Conservation (phyloP, 257 asterid species). For the Eustoma russellianum region DNA sequence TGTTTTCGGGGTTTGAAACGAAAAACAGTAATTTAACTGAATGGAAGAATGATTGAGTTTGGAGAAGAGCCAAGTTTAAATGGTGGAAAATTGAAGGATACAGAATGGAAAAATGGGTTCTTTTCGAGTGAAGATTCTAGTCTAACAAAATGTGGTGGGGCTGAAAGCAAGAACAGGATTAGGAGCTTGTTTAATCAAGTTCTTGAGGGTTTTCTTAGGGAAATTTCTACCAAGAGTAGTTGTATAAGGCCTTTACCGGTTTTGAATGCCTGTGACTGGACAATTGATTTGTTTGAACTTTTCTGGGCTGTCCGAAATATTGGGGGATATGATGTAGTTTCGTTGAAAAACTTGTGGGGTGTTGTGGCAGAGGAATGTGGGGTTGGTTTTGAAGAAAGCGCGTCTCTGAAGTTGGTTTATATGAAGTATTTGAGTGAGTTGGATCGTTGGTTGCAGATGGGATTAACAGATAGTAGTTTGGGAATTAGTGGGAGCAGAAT, state of each 20-base stretch:
- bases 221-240: slow-evolving; percentile 19
- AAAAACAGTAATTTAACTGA: slow-evolving; percentile 15
- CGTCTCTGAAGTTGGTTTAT: slow-evolving; percentile 39
- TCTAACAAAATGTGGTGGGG: slow-evolving; percentile 30
- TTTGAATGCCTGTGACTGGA: slow-evolving; percentile 35
- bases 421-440: slow-evolving; percentile 48
- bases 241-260: slow-evolving; percentile 43
- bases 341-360: slow-evolving; percentile 43
- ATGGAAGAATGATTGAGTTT: slow-evolving; percentile 38
- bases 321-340: slow-evolving; percentile 42
- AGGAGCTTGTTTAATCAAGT: slow-evolving; percentile 50
- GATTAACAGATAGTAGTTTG: slow-evolving; percentile 15
- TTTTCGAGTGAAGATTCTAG: slow-evolving; percentile 22
- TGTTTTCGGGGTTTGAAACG: neutral
- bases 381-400: slow-evolving; percentile 16
- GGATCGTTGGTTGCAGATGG: slow-evolving; percentile 41
- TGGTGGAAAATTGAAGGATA: slow-evolving; percentile 15
- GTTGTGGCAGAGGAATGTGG: slow-evolving; percentile 53
- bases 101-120: slow-evolving; percentile 14
- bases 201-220: slow-evolving; percentile 32
- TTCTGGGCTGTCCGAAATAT: slow-evolving; percentile 51
- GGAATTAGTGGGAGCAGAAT: slow-evolving; percentile 21
- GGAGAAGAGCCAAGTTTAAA: slow-evolving; percentile 16
- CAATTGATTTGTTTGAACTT: slow-evolving; percentile 55
- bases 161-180: slow-evolving; percentile 38